These are phyloP conservation scores for Piloderma croceum DNA, from an alignment of 768 basidiomycete species.

Conservation along the genomic window DNA sequence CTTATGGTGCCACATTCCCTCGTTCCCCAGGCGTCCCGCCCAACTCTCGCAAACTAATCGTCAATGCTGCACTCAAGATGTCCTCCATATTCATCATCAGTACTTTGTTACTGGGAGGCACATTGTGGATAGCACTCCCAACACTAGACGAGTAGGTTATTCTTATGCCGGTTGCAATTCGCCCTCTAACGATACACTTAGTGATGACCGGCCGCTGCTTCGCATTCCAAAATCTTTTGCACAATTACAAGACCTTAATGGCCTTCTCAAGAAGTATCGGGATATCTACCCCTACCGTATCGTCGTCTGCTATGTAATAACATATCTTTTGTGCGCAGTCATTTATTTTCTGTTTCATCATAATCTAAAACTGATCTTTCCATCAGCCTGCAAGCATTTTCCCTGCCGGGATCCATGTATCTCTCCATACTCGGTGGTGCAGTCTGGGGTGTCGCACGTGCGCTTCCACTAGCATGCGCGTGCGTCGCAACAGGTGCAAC, in stretches of 20 bases:
- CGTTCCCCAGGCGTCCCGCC: slow-evolving; percentile 28
- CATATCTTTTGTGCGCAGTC: slow-evolving; percentile 82
- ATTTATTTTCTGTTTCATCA: slow-evolving; percentile 6
- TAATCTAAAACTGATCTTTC: slow-evolving; percentile 10
- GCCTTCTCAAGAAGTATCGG: slow-evolving; percentile 85
- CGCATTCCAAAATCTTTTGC: slow-evolving; percentile 85
- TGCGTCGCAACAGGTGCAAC: slow-evolving; percentile 90
- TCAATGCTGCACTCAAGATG: slow-evolving; percentile 83
- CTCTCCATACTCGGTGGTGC: slow-evolving; percentile 94
- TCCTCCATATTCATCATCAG: slow-evolving; percentile 68
- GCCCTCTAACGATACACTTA: slow-evolving; percentile 26
- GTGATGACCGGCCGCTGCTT: slow-evolving; percentile 69
- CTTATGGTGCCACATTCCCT: slow-evolving; percentile 46
- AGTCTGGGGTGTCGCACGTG: slow-evolving; percentile 85
- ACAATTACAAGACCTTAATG: slow-evolving; percentile 81
- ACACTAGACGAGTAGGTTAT: slow-evolving; percentile 66
- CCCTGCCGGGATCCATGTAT: slow-evolving; percentile 96
- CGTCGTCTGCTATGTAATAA: slow-evolving; percentile 78
- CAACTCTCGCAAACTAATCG: slow-evolving; percentile 54
- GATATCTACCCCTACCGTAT: slow-evolving; percentile 83
- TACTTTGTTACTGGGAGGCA: slow-evolving; percentile 64
- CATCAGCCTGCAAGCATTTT: slow-evolving; percentile 87
- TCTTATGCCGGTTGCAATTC: slow-evolving; percentile 4
- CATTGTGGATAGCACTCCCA: slow-evolving; percentile 78
- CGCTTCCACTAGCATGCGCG: slow-evolving; percentile 84